A percentile compares a stretch with the other conserved stretches of the same genome.
phyloP scores from a whole-genome alignment of 805 yeast species.

The Debaryomyces maramus region DNA sequence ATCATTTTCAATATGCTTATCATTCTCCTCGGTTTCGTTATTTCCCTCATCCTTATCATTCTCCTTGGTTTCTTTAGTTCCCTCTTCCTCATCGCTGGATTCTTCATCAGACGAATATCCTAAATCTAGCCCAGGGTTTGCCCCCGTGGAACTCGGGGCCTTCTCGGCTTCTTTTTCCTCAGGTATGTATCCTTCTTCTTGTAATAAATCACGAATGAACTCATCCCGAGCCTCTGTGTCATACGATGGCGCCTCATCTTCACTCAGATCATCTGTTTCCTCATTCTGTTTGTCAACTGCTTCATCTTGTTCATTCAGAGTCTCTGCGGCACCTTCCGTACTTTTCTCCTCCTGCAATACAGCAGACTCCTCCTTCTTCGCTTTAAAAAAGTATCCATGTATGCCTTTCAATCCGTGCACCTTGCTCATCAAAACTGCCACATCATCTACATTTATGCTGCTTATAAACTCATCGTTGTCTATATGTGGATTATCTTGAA shows the following conservation, averaged over 20 bases:
- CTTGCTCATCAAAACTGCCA: slow-evolving; percentile 29
- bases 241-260: slow-evolving; percentile 8
- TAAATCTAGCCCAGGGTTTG: slow-evolving; percentile 12
- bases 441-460: slow-evolving; percentile 28
- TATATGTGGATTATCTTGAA: slow-evolving; percentile 15
- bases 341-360: not conserved
- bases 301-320: not conserved
- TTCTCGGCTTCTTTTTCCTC: slow-evolving; percentile 5
- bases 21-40: slow-evolving; percentile 6
- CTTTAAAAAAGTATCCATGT: slow-evolving; percentile 3
- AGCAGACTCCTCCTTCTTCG: slow-evolving; percentile 9
- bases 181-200: slow-evolving; percentile 19
- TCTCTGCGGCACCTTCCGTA: not conserved
- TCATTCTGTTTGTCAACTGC: not conserved
- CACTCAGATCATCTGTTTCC: slow-evolving; percentile 6
- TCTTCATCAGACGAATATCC: slow-evolving; percentile 30
- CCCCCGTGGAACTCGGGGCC: slow-evolving; percentile 4
- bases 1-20: slow-evolving; percentile 1
- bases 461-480: slow-evolving; percentile 21
- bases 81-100: slow-evolving; percentile 15
- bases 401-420: slow-evolving; percentile 19
- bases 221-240: slow-evolving; percentile 14
- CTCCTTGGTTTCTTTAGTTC: slow-evolving; percentile 5
- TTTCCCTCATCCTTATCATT: slow-evolving; percentile 6
- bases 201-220: slow-evolving; percentile 15